phyloP scores from a whole-genome alignment of 192 early-diverging fungal species.

The Rhizophagus sp. region DNA sequence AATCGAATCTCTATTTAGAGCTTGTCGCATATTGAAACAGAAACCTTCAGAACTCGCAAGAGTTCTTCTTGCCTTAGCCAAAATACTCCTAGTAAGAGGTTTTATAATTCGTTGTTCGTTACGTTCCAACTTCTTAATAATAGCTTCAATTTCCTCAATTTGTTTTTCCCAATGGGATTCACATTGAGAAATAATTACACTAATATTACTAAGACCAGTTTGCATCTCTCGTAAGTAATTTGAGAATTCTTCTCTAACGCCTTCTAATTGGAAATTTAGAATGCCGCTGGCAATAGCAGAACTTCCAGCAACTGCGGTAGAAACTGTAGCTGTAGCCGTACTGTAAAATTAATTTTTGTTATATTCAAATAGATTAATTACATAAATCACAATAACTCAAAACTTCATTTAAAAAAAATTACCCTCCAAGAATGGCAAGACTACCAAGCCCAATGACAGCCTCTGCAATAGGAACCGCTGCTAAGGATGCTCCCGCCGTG shows the following conservation, averaged over 20 bases:
- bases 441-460: not conserved
- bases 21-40: too few species aligned
- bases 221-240: not conserved
- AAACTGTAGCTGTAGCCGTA: not conserved
- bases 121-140: not conserved
- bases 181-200: not conserved
- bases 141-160: not conserved
- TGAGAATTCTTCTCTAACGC: not conserved
- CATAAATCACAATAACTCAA: too few species aligned
- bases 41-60: not conserved
- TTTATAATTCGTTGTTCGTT: not conserved
- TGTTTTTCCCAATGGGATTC: not conserved
- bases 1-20: too few species aligned
- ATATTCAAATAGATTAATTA: too few species aligned
- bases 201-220: not conserved
- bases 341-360: not conserved
- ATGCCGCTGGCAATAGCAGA: not conserved
- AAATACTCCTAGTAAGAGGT: not conserved
- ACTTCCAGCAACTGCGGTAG: not conserved
- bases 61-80: not conserved
- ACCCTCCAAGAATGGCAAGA: not conserved
- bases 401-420: not conserved
- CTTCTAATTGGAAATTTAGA: not conserved
- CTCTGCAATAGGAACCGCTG: too few species aligned
- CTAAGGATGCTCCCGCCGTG: too few species aligned